These are phyloP conservation scores for Cyclanthera cordifolia DNA, from an alignment of 306 rosid genomes.

Conservation along the genomic window DNA sequence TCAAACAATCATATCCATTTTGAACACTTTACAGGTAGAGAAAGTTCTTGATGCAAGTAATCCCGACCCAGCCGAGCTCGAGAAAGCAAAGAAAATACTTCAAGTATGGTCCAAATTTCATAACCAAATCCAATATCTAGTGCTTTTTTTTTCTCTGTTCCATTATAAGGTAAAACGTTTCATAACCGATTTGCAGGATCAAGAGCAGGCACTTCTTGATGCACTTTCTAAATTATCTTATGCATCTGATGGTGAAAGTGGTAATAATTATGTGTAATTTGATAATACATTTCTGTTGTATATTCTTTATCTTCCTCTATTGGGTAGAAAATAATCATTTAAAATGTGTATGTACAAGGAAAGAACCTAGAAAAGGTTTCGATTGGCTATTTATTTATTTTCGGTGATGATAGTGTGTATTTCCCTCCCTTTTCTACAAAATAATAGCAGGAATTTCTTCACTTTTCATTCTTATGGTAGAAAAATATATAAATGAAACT, in stretches of 20 bases:
- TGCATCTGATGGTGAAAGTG: conserved; percentile 85
- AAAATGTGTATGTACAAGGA: background rate
- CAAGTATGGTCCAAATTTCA: conserved; percentile 30
- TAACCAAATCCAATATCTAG: conserved; percentile 9
- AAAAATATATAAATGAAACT: background rate
- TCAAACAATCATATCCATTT: background rate
- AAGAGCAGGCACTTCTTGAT: conserved; percentile 66
- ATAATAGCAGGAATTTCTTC: background rate
- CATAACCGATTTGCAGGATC: conserved; percentile 40
- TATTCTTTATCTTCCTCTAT: background rate
- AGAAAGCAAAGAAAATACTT: conserved; percentile 64
- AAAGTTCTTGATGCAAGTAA: conserved; percentile 48
- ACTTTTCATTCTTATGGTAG: no score
- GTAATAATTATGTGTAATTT: conserved; percentile 39
- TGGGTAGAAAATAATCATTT: conserved; percentile 4
- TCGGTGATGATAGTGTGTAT: background rate
- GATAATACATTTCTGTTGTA: conserved; percentile 11
- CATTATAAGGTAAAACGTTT: background rate
- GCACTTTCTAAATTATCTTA: conserved; percentile 71
- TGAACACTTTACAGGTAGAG: conserved; percentile 44
- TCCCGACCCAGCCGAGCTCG: conserved; percentile 57
- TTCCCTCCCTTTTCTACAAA: background rate
- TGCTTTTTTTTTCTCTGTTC: background rate
- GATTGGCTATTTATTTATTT: background rate
- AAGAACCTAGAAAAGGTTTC: background rate